Base-by-base conservation (phyloP, 225 moss, liverwort and hornwort genomes). In the Pleurozium schreberi region DNA sequence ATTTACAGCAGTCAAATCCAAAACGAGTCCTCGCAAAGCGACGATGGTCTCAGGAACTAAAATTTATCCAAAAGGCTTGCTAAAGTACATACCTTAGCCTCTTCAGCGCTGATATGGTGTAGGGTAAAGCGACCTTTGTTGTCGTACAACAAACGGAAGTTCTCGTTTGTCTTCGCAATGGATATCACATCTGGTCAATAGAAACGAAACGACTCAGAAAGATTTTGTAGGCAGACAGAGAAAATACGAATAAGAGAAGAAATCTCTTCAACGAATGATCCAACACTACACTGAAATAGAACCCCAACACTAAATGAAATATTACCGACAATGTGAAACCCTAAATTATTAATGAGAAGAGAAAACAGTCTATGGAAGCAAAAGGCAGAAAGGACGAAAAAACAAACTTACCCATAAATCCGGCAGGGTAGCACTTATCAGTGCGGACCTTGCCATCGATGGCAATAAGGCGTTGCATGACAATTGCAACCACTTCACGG, bases 401-500 rank as follows among this genome's bases (percentile, higher is more conserved):
- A 80, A 27, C 17, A 30, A 40, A 81, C 88, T 94, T 70, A 96
- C 96, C 98, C 98, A 98, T 98, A 86, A 98, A 98, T 65, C 98
- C 98, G 25, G 98, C 98, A 58, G 98, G 98, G 89, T 98, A 98
- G 88, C 98, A 97, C 98, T 98, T 97, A 90, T 98, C 98, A 77
- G 97, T 98, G 87, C 98, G 98, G 47, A 96, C 97, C 94, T 98
- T 98, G 85, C 97, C 97, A 45, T 98, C 98, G 65, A 98, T 97
- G 86, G 96, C 88, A 88, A 97, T 97, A 60, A 98, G 95, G 80
- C 98, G 93, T 87, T 98, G 98, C 98, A 98, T 98, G 55, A 98
- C 98, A 66, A 98, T 98, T 45, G 98, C 97, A 70, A 98, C 95
- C 68, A 98, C 98, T 89, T 98, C 98, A 78, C 95, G 92, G 92